Percentiles rank a stretch among this genome's conserved stretches.
phyloP scores from a whole-genome alignment of 768 basidiomycete genomes.

The Amanita rimosa region DNA sequence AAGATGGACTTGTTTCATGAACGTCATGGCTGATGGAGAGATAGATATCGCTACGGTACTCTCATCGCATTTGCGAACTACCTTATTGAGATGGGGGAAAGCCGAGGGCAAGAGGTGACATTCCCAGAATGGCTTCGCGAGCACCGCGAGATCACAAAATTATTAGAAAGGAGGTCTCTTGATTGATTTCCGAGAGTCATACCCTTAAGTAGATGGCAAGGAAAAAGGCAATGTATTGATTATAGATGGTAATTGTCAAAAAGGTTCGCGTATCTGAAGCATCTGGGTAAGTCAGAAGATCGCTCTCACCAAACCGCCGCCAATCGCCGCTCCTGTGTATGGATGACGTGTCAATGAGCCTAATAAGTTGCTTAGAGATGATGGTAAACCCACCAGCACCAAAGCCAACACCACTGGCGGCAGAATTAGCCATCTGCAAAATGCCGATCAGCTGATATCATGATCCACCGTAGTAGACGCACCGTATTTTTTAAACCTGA shows the following conservation, averaged over 20 bases:
- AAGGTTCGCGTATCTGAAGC: neutral
- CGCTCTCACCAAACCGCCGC: constrained; percentile 21
- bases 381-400: constrained; percentile 52
- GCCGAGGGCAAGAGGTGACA: constrained; percentile 25
- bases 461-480: constrained; percentile 6
- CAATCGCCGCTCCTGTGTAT: constrained; percentile 20
- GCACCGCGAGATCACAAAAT: constrained; percentile 74
- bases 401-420: constrained; percentile 65
- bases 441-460: neutral
- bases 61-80: constrained; percentile 95
- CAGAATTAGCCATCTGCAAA: constrained; percentile 42
- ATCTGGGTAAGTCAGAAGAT: constrained; percentile 16
- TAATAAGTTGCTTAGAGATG: neutral
- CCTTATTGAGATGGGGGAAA: constrained; percentile 58
- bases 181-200: constrained; percentile 26
- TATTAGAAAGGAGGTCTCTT: constrained; percentile 57
- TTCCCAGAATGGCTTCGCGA: constrained; percentile 80
- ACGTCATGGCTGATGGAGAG: constrained; percentile 4
- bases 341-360: neutral
- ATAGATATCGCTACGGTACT: constrained; percentile 78
- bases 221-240: neutral
- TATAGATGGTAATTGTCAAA: neutral
- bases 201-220: neutral
- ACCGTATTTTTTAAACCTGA: constrained; percentile 52
- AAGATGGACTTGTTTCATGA: constrained; percentile 10